Evolutionary conservation across 2,329 filamentous ascomycete genomes (phyloP), one percentile per base, ranked within the genome.

Genomic region (Tricladium varicosporioides): DNA sequence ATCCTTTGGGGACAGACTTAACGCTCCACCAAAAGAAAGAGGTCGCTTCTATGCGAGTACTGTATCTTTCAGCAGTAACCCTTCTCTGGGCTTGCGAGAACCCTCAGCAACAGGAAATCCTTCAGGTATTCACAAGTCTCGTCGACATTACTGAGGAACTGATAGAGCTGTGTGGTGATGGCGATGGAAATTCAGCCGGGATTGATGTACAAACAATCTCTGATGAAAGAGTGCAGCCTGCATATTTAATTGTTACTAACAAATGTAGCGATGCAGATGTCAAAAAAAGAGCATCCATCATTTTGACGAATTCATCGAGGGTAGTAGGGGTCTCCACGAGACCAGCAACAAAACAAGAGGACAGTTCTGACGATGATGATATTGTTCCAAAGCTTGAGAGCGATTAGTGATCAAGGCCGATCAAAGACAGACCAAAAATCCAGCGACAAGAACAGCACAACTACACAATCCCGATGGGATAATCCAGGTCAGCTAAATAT

Each of bases 151-250:
- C 50, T 2, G 50, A 52, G 19, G 16, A 14, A 18, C 40, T 52
- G 40, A 15, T 22, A 4, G 16, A n/a, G 13, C 5, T 31, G 9
- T 33, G 14, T 27, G 36, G 16, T 16, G n/a, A 15, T 11, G 4
- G 19, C 11, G 50, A 27, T 27, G 22, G 7, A 27, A 7, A 22
- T n/a, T 15, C 22, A 2, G 48, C 13, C 50, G 42, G 8, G 7
- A 48, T 42, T 4, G 10, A 40, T 45, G 32, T 15, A 43, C 31
- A 18, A 42, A 9, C 16, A 14, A 27, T 54, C 31, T 54, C n/a
- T 10, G 52, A 54, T 32, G 18, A 44, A 16, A 54, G 52, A 44
- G 52, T 54, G 5, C 47, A 45, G 31, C 46, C 46, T 5, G 47
- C 52, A 14, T 32, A 32, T 16, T 43, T 45, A 16, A 48, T 54